phyloP scores from a whole-genome alignment of 2,329 filamentous ascomycete species.

The Trichoderma endophyticum region DNA sequence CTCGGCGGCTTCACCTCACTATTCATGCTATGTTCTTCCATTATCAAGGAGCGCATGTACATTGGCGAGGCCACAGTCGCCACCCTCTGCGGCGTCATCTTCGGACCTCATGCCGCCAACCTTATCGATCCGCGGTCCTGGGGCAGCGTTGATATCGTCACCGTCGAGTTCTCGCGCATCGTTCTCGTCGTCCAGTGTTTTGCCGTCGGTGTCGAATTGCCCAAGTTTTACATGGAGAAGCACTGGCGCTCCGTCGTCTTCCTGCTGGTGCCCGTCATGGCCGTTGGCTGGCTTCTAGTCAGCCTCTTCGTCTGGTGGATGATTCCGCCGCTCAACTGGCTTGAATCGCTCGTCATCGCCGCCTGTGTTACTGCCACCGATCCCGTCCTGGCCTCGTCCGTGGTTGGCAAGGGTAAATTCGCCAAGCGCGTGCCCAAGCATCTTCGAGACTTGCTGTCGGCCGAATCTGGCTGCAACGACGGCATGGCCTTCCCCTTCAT shows the following conservation, averaged over 20 bases:
- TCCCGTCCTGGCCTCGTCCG: constrained; percentile 92
- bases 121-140: constrained; percentile 73
- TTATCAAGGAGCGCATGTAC: constrained; percentile 98
- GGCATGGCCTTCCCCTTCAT: constrained; percentile 99
- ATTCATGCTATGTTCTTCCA: constrained; percentile 97
- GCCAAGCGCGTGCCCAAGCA: constrained; percentile 97
- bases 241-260: constrained; percentile 93
- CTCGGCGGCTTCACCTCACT: constrained; percentile 94
- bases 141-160: constrained; percentile 83
- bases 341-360: constrained; percentile 81
- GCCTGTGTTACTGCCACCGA: constrained; percentile 97
- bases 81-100: constrained; percentile 82
- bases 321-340: constrained; percentile 73
- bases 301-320: constrained; percentile 96
- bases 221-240: constrained; percentile 93
- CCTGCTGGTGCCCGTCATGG: constrained; percentile 93
- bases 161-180: constrained; percentile 83
- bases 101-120: constrained; percentile 79
- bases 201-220: constrained; percentile 85
- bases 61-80: constrained; percentile 97
- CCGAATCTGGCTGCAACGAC: constrained; percentile 97
- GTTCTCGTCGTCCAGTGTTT: constrained; percentile 92
- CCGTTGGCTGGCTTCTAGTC: constrained; percentile 88
- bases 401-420: constrained; percentile 98
- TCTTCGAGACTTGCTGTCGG: constrained; percentile 88